Conservation (phyloP, 208 protist species). For the Lotmaria passim region DNA sequence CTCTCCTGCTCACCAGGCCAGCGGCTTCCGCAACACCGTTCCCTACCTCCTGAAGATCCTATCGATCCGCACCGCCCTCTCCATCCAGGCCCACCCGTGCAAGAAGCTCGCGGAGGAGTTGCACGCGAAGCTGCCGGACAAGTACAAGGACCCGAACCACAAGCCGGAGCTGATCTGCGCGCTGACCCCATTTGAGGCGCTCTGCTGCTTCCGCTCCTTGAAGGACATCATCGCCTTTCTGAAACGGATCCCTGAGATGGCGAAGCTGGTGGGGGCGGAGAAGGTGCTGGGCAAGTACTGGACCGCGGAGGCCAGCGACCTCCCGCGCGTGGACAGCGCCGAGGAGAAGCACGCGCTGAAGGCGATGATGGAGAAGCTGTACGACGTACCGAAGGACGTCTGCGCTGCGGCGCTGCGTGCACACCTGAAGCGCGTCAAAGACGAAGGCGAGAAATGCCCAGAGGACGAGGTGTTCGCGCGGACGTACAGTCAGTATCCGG, state of each 20-base stretch:
- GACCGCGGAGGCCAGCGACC: constrained; percentile 15
- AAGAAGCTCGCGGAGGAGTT: constrained; percentile 93
- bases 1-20: constrained; percentile 52
- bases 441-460: constrained; percentile 32
- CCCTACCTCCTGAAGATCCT: constrained; percentile 98
- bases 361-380: constrained; percentile 71
- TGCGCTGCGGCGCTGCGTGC: constrained; percentile 54
- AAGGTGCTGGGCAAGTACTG: constrained; percentile 38
- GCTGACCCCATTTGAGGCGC: constrained; percentile 93
- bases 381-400: constrained; percentile 42
- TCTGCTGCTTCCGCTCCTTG: constrained; percentile 96
- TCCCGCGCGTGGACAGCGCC: constrained; percentile 37
- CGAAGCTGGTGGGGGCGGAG: constrained; percentile 40
- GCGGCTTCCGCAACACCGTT: constrained; percentile 68
- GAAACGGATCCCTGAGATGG: constrained; percentile 55
- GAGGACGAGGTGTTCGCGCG: constrained; percentile 86
- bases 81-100: constrained; percentile 98
- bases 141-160: constrained; percentile 98
- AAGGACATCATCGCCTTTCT: constrained; percentile 85
- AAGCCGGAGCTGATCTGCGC: constrained; percentile 98
- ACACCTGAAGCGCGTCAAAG: constrained; percentile 55
- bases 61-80: constrained; percentile 95
- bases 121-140: constrained; percentile 83
- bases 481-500: constrained; percentile 93
- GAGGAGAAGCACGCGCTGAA: constrained; percentile 64